Percentiles rank a stretch among this genome's conserved stretches.
Conservation (phyloP, 257 asterid species). For the Primulina huaijiensis region DNA sequence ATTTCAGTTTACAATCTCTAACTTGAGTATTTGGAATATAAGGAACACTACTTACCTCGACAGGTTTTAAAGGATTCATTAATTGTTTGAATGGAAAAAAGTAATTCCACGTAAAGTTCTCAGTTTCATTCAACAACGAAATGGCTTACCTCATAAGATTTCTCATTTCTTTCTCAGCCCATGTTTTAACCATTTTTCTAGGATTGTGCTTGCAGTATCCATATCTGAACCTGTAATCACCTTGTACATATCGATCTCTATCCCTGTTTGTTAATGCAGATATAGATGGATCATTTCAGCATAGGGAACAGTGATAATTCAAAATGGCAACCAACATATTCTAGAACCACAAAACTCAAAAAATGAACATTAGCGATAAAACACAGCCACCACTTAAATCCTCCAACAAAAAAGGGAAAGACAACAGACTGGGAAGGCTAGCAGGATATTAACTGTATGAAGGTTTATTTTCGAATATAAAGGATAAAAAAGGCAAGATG, state of each 20-base stretch:
- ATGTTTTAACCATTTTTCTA: slow-evolving; percentile 91
- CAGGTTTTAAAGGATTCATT: background rate
- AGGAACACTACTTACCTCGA: background rate
- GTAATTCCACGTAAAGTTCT: background rate
- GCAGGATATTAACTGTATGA: background rate
- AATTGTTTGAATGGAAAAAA: background rate
- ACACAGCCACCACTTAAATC: background rate
- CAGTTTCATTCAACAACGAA: background rate
- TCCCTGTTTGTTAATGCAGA: slow-evolving; percentile 58
- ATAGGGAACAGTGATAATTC: background rate
- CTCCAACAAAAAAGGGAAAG: background rate
- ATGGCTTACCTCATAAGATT: slow-evolving; percentile 78
- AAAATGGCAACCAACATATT: background rate
- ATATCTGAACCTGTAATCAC: slow-evolving; percentile 85
- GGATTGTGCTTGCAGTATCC: slow-evolving; percentile 98
- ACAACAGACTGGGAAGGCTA: background rate
- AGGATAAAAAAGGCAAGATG: background rate
- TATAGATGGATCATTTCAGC: slow-evolving; percentile 7
- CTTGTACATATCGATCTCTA: slow-evolving; percentile 94
- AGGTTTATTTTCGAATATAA: background rate
- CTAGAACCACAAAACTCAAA: slow-evolving; percentile 13
- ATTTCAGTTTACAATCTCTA: background rate
- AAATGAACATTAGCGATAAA: background rate
- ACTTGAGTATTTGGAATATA: background rate
- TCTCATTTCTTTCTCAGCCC: slow-evolving; percentile 99